phyloP scores from a whole-genome alignment of 306 rosid species.

The Rosa persica region DNA sequence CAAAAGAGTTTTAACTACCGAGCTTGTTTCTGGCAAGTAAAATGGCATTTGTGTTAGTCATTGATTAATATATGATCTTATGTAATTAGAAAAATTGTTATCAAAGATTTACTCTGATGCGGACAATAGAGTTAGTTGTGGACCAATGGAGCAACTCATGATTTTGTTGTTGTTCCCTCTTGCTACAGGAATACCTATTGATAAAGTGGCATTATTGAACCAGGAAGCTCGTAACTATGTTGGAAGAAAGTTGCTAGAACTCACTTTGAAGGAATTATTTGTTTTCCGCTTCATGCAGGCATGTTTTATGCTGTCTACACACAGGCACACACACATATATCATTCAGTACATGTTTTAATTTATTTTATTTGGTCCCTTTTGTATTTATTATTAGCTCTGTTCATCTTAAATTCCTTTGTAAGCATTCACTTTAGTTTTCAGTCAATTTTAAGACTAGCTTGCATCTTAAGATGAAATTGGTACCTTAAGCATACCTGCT shows the following conservation, averaged over 20 bases:
- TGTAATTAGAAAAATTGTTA: background rate
- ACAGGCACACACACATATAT: background rate
- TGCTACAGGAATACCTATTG: slow-evolving; percentile 84
- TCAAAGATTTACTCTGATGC: background rate
- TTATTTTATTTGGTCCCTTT: slow-evolving; percentile 1
- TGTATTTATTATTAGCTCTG: slow-evolving; percentile 18
- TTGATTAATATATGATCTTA: slow-evolving; percentile 18
- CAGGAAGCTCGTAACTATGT: slow-evolving; percentile 87
- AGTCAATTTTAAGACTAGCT: background rate
- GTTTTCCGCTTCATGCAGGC: slow-evolving; percentile 91
- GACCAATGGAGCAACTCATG: slow-evolving; percentile 3
- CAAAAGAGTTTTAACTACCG: slow-evolving; percentile 76
- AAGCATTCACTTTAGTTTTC: background rate
- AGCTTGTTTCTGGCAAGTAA: slow-evolving; percentile 69
- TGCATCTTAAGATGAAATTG: background rate
- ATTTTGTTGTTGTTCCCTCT: slow-evolving; percentile 22
- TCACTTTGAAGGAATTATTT: slow-evolving; percentile 79
- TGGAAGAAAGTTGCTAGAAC: slow-evolving; percentile 82
- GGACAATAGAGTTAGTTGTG: background rate
- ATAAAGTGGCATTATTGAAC: slow-evolving; percentile 76
- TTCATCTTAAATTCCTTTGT: slow-evolving; percentile 4
- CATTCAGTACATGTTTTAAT: background rate
- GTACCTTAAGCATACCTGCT: background rate
- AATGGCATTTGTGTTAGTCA: slow-evolving; percentile 21
- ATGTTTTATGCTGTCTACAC: slow-evolving; percentile 27